These are phyloP conservation scores for Ilyonectria mors-panacis DNA, from an alignment of 2,329 filamentous ascomycete species.

Conservation along the genomic window DNA sequence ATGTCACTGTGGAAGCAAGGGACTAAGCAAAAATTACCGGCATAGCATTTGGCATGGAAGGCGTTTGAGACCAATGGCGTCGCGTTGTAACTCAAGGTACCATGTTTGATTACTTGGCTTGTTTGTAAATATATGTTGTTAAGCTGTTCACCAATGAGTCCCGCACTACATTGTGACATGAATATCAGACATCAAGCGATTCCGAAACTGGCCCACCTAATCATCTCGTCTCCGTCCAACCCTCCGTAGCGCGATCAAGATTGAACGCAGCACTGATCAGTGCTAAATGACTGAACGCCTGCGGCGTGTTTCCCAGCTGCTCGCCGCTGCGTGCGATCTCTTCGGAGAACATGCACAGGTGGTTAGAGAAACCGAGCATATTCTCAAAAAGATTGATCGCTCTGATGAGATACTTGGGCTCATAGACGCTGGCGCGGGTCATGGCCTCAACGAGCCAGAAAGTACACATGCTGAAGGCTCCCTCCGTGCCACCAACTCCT, in stretches of 20 bases:
- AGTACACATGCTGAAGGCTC: slow-evolving; percentile 85
- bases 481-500: slow-evolving; percentile 82
- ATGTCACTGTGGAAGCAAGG: slow-evolving; percentile 47
- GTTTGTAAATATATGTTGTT: neutral
- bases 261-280: slow-evolving; percentile 85
- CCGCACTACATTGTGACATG: neutral
- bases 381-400: slow-evolving; percentile 83
- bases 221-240: slow-evolving; percentile 40
- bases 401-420: slow-evolving; percentile 73
- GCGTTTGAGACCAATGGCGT: neutral
- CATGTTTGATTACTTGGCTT: neutral
- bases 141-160: neutral
- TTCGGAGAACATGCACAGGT: slow-evolving; percentile 84
- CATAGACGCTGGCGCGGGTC: slow-evolving; percentile 76
- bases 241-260: slow-evolving; percentile 67
- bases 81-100: no score
- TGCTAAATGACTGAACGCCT: slow-evolving; percentile 83
- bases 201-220: no score
- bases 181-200: neutral
- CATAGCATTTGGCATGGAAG: neutral
- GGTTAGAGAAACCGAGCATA: slow-evolving; percentile 82
- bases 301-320: slow-evolving; percentile 84
- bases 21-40: neutral
- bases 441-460: slow-evolving; percentile 88
- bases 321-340: slow-evolving; percentile 83